Percentiles rank a stretch among this genome's conserved stretches.
phyloP scores from a whole-genome alignment of 805 yeast genomes.

The Kodamaea sagamina region DNA sequence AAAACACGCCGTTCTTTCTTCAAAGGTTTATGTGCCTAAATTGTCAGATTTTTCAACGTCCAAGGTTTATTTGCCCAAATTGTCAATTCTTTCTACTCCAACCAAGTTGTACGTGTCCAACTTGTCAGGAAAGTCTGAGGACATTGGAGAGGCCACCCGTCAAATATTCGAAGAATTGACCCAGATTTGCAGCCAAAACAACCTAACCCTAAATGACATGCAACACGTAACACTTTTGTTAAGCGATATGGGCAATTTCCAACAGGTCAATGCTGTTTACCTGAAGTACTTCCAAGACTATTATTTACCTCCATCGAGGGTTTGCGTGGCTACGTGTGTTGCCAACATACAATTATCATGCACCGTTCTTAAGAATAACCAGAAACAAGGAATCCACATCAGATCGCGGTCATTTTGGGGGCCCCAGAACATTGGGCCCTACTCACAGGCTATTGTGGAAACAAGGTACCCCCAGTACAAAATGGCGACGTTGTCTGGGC shows the following conservation, averaged over 20 bases:
- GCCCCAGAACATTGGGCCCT: conserved; percentile 97
- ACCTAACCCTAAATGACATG: conserved; percentile 46
- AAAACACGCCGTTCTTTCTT: no score
- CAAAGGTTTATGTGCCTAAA: no score
- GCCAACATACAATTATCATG: conserved; percentile 60
- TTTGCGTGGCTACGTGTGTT: conserved; percentile 69
- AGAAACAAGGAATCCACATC: conserved; percentile 77
- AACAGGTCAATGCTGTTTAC: conserved; percentile 62
- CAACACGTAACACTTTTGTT: conserved; percentile 64
- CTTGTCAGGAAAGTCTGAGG: conserved; percentile 19
- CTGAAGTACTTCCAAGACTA: conserved; percentile 53
- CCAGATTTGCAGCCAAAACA: conserved; percentile 29
- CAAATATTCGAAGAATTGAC: conserved; percentile 52
- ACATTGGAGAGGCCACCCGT: conserved; percentile 41
- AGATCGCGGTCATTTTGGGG: conserved; percentile 98
- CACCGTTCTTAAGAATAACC: conserved; percentile 38
- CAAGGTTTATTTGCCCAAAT: no score
- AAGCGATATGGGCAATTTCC: conserved; percentile 65
- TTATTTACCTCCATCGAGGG: conserved; percentile 80
- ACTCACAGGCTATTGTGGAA: conserved; percentile 73
- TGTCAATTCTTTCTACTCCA: conserved; percentile 11
- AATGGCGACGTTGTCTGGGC: conserved; percentile 77
- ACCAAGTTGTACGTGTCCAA: conserved; percentile 33
- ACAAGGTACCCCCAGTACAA: conserved; percentile 30
- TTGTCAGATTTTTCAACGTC: no score